Evolutionary conservation across 306 rosid genomes (phyloP).

Genomic region (Trichosanthes truncata): DNA sequence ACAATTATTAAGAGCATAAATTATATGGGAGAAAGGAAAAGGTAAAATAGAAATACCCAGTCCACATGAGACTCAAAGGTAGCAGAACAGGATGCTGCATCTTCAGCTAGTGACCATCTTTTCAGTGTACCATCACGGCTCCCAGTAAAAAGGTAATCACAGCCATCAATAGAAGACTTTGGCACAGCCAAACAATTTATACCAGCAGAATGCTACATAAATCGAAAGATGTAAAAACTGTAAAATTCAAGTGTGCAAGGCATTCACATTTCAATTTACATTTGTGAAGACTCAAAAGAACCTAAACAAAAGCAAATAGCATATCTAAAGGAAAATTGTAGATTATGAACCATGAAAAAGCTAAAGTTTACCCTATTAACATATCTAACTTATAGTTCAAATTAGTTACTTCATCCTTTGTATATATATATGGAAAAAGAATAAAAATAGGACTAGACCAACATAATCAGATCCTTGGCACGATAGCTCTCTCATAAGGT

Average conservation of each 20-base stretch:
- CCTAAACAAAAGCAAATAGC: not conserved
- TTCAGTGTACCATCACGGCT: conserved; percentile 98
- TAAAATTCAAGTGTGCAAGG: not conserved
- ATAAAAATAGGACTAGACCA: not conserved
- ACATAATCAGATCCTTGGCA: not conserved
- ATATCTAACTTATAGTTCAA: not conserved
- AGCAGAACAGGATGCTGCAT: conserved; percentile 70
- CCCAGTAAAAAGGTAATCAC: conserved; percentile 79
- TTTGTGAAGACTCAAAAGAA: not conserved
- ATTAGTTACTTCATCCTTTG: not conserved
- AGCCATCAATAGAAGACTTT: conserved; percentile 44
- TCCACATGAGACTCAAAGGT: conserved; percentile 99
- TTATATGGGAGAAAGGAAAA: not conserved
- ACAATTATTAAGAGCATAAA: not conserved
- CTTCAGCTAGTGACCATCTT: conserved; percentile 70
- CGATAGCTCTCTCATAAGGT: not conserved
- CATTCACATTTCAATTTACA: not conserved
- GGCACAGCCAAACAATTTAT: conserved; percentile 73
- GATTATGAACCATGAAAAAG: not conserved
- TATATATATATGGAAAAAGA: not conserved
- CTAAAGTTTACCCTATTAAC: not conserved
- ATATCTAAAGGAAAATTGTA: not conserved
- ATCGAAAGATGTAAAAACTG: conserved; percentile 18
- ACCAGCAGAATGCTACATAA: conserved; percentile 90
- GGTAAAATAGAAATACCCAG: conserved; percentile 52